Percentiles rank a stretch among this genome's conserved stretches.
Conservation (phyloP, 352 stramenopile species). For the Phytophthora kernoviae region DNA sequence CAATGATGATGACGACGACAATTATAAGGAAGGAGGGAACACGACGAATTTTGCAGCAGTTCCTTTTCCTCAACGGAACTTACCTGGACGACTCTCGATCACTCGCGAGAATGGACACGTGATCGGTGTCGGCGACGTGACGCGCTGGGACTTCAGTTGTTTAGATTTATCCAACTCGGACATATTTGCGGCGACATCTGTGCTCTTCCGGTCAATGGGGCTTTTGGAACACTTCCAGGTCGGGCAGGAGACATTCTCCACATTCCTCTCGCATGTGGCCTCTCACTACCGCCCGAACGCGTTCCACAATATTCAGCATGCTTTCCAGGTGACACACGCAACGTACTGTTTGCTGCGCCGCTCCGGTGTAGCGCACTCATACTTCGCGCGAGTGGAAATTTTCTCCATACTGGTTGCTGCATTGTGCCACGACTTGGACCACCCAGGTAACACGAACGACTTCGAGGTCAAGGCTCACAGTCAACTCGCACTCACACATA, state of each 20-base stretch:
- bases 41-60: slow-evolving; percentile 14
- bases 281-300: slow-evolving; percentile 69
- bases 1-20: slow-evolving; percentile 9
- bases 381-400: slow-evolving; percentile 55
- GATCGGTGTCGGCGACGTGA: slow-evolving; percentile 50
- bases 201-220: slow-evolving; percentile 61
- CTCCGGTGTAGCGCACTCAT: slow-evolving; percentile 37
- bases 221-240: slow-evolving; percentile 64
- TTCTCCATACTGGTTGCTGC: slow-evolving; percentile 61
- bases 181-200: slow-evolving; percentile 48
- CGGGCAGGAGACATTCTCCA: slow-evolving; percentile 50
- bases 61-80: slow-evolving; percentile 13
- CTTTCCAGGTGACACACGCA: slow-evolving; percentile 67
- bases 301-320: slow-evolving; percentile 83
- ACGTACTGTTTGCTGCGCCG: slow-evolving; percentile 55
- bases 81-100: slow-evolving; percentile 22
- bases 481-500: slow-evolving; percentile 80
- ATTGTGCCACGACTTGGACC: slow-evolving; percentile 79
- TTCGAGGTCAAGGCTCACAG: slow-evolving; percentile 80
- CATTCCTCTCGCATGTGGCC: slow-evolving; percentile 61
- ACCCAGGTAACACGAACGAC: slow-evolving; percentile 84
- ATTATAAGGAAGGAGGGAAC: slow-evolving; percentile 11
- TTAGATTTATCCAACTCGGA: slow-evolving; percentile 60
- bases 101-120: slow-evolving; percentile 31
- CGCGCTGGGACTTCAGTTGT: slow-evolving; percentile 56